These are phyloP conservation scores for Sinapis alba DNA, from an alignment of 441 rosid genomes.

Conservation along the genomic window DNA sequence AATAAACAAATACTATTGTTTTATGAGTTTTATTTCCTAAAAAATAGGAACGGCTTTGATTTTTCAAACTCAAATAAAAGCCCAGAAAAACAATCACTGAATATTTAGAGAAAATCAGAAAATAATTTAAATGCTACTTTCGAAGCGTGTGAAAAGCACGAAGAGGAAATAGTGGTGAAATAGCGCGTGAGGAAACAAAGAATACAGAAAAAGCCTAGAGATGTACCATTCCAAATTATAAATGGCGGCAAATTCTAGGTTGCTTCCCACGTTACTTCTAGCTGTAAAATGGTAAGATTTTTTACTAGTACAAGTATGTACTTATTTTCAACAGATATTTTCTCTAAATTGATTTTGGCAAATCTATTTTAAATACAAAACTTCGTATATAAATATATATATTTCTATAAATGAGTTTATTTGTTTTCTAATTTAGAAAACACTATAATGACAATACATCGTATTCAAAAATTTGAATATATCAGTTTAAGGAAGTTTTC, in stretches of 20 bases:
- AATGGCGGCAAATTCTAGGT: constrained; percentile 80
- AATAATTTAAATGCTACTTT: not conserved
- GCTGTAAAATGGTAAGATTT: constrained; percentile 46
- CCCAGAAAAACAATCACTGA: not conserved
- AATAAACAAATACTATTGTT: too few species aligned
- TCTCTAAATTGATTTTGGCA: not conserved
- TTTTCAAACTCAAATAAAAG: not conserved
- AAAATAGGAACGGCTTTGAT: not conserved
- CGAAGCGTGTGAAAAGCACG: not conserved
- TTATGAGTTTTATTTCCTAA: not conserved
- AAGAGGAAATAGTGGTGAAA: constrained; percentile 6
- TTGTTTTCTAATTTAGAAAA: not conserved
- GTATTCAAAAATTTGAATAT: not conserved
- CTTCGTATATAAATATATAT: not conserved
- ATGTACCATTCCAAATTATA: constrained; percentile 56
- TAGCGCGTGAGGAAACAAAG: constrained; percentile 39
- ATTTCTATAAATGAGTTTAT: not conserved
- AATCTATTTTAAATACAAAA: not conserved
- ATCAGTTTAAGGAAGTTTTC: not conserved
- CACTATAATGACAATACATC: not conserved
- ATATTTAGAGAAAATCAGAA: not conserved
- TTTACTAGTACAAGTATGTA: constrained; percentile 2
- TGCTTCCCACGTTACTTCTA: constrained; percentile 70
- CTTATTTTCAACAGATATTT: constrained; percentile 18
- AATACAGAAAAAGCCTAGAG: constrained; percentile 57